Base-by-base conservation (phyloP, 371 early-diverging fungal species). In the Circinella minor region DNA sequence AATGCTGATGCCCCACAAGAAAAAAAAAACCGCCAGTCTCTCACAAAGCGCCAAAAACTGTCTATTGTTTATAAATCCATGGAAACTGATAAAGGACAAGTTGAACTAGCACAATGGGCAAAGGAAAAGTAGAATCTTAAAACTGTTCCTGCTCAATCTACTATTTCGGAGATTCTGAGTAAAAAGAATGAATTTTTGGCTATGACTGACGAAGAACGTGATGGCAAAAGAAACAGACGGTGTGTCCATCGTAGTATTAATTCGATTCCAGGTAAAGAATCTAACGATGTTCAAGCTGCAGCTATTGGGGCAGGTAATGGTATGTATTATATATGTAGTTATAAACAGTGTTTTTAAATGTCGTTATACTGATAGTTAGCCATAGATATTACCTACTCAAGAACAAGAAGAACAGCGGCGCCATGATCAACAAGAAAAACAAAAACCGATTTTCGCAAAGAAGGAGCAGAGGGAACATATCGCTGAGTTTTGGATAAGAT, bases 131-230 rank as follows among this genome's bases (percentile, higher is more conserved):
- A 3, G 9, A 15, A 9, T 11, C 47, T 47, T 9, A 47, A 3
- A 11, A 47, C 47, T 47, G 9, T 1, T 47, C 47, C 9, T 15
- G 15, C 9, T 1, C 61, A 61, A 61, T 9, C 36, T 9, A 37
- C 61, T 1, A 37, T 61, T 8, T 61, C 61, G 4, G n/a, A 61
- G 17, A 61, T 61, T 61, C 17, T 61, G 17, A 61, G 36, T 13
- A 61, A 36, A 13, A 36, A 10, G 4, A 6, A 36, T 15, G 4
- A 61, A 39, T 37, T 38, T 8, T 36, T 61, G 61, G 20, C 15
- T 15, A 61, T 61, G 61, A 38, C 27, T 17, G 61, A 61, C 6
- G 38, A 61, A 11, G 36, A 61, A 36, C 4, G 4, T 10, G 36
- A 37, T 34, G 37, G 37, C 38, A 61, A 61, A 11, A 20, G 61